Percentiles rank a stretch among this genome's conserved stretches.
These are phyloP conservation scores for Chrysosphaeria jannelii DNA, from an alignment of 2,329 filamentous ascomycete genomes.

Conservation along the genomic window DNA sequence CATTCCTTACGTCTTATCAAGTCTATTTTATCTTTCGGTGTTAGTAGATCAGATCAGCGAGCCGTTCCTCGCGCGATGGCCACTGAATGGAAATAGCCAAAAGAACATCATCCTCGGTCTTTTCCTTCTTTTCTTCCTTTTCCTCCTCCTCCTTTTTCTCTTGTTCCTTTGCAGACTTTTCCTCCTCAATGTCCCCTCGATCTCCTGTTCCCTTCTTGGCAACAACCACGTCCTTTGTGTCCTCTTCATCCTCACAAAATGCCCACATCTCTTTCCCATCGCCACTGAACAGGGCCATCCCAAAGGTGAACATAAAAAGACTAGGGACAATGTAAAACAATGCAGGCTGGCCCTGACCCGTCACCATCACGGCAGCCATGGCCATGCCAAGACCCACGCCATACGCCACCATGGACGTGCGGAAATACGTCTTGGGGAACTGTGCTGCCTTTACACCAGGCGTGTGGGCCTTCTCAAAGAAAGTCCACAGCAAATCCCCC, in stretches of 20 bases:
- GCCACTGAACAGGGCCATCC: conserved; percentile 35
- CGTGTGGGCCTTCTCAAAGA: conserved; percentile 4
- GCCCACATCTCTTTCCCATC: conserved; percentile 50
- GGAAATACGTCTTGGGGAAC: conserved; percentile 72
- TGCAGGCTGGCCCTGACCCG: conserved; percentile 61
- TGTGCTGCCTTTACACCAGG: conserved; percentile 12
- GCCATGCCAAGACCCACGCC: conserved; percentile 48
- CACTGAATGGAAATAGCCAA: too few species aligned
- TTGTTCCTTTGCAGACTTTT: conserved; percentile 7
- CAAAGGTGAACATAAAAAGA: conserved; percentile 45
- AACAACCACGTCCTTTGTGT: conserved; percentile 23
- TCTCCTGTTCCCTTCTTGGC: conserved; percentile 19
- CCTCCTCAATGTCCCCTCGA: conserved; percentile 14
- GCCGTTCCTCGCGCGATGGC: too few species aligned
- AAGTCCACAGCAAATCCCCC: conserved; percentile 62
- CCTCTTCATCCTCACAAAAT: conserved; percentile 45
- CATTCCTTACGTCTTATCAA: not conserved
- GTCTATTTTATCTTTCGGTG: too few species aligned
- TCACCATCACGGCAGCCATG: conserved; percentile 45
- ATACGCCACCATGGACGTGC: conserved; percentile 49
- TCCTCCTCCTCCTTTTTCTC: conserved; percentile 7
- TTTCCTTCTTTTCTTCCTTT: conserved; percentile 1
- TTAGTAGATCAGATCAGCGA: too few species aligned
- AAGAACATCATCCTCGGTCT: too few species aligned
- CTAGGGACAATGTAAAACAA: conserved; percentile 77